Evolutionary conservation across 2,329 filamentous ascomycete genomes (phyloP).

Genomic region (Monosporascus sp.): DNA sequence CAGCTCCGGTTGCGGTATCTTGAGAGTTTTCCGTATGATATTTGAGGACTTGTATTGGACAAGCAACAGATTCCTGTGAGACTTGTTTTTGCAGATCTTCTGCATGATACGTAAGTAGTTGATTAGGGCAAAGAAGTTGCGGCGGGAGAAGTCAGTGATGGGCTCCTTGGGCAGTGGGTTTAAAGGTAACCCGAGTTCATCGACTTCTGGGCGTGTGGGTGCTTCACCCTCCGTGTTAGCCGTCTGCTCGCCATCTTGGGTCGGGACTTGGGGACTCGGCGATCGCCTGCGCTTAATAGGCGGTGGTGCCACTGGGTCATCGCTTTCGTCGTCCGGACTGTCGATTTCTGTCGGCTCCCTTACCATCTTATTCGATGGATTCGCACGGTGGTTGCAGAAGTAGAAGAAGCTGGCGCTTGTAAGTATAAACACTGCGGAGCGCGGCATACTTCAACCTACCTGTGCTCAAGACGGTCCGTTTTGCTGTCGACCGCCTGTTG

Average conservation of each 20-base stretch:
- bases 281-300: constrained; percentile 64
- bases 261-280: constrained; percentile 26
- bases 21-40: constrained; percentile 85
- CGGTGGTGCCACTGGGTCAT: constrained; percentile 78
- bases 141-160: constrained; percentile 85
- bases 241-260: constrained; percentile 20
- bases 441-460: constrained; percentile 46
- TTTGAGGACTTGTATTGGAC: constrained; percentile 94
- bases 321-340: constrained; percentile 45
- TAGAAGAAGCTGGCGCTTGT: constrained; percentile 68
- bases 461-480: constrained; percentile 75
- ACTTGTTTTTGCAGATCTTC: constrained; percentile 93
- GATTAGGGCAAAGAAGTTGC: constrained; percentile 92
- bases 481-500: constrained; percentile 84
- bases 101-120: constrained; percentile 96
- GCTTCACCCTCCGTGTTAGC: constrained; percentile 29
- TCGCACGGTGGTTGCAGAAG: constrained; percentile 62
- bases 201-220: constrained; percentile 56
- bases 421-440: constrained; percentile 3
- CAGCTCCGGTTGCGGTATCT: constrained; percentile 81
- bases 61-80: constrained; percentile 86
- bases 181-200: constrained; percentile 81
- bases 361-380: constrained; percentile 21
- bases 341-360: constrained; percentile 27
- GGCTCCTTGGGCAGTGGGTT: constrained; percentile 65